Evolutionary conservation across 1,284 basidiomycete genomes (phyloP), one percentile per base, ranked within the genome.

Genomic region (Xerocomus amazonicus): DNA sequence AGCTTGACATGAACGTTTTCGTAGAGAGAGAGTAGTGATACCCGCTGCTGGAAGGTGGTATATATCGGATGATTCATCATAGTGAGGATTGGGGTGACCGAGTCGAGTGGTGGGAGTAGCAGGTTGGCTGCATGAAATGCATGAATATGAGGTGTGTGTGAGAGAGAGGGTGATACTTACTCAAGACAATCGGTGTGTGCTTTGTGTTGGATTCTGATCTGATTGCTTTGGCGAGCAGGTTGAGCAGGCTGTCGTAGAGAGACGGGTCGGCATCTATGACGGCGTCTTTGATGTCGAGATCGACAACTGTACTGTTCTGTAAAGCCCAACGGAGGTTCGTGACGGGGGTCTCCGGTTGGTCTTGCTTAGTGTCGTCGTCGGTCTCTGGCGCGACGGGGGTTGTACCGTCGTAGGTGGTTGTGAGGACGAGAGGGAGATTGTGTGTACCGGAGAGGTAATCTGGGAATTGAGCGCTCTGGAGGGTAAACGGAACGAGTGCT

Each of bases 41-140:
- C 77, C 49, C 86, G 86, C 5, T 81, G 76, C 60, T 91, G 84
- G 69, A 90, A 92, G 31, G 79, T 75, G 27, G 79, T 74, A 66
- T 92, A 94, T 6, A 75, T 76, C 2, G 83, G 79, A 56, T 90
- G 84, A 43, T 81, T 83, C 71, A 90, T 82, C 62, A 91, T 73
- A 61, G 89, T 84, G 27, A 90, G 85, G 47, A 87, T 83, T 0
- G 87, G 83, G 26, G 87, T 70, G 39, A 79, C 71, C 39, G 87
- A 72, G 56, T 84, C 82, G 56, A 91, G 79, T 1, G 90, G 87
- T n/a, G 92, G 92, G 19, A 90, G 91, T 3, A 94, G 78, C 29
- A 92, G 71, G 60, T 91, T 92, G 48, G 88, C 91, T 94, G 60
- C 29, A 57, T 40, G 54, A 29, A 53, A 19, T 46, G 38, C 27